Evolutionary conservation across 176 grass and related monocot species (phyloP), one percentile per base, ranked within the genome.

Genomic region (Hordeum marinum): DNA sequence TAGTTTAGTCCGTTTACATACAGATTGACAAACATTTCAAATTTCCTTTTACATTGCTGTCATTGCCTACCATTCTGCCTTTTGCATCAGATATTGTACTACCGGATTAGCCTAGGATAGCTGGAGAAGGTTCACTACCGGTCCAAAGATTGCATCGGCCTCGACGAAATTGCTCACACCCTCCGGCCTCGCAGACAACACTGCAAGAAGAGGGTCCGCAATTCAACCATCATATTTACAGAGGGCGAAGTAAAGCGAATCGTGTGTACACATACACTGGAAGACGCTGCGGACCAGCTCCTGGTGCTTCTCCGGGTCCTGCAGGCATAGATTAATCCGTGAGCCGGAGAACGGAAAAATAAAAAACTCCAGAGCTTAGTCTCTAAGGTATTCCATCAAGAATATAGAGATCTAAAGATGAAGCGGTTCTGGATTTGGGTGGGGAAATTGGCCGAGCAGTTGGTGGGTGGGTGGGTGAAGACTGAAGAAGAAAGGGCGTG

Each of bases 271-370:
- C 81, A 79, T 82, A 98, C 96, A 92, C 84, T 86, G 80, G 78
- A 94, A 99, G 58, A 96, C 88, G 26, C 92, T 23, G 41, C 93
- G 96, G 5, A 86, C 82, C 43, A 99, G 79, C 20, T 99, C 90
- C 86, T 96, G 90, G 34, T 99, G 96, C 76, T 94, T 94, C 93
- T 99, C 96, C 17, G 96, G 93, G 13, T 90, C 82, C 96, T 99
- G 91, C 36, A 52, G 15, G 79, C 34, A 52, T 9, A 14, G 69
- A 64, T 41, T 18, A 62, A 29, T 76, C 7, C 75, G 72, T 76
- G 63, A 87, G 69, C 18, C 2, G 6, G 0, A 37, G 41, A 78
- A 24, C 37, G 52, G 15, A 35, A 3, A 67, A 85, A 55, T n/a
- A 59, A 11, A 27, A 79, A 79, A 63, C 20, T 34, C 8, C 26